phyloP scores from a whole-genome alignment of 78 protist species.

The Dictyostelium capitatum region DNA sequence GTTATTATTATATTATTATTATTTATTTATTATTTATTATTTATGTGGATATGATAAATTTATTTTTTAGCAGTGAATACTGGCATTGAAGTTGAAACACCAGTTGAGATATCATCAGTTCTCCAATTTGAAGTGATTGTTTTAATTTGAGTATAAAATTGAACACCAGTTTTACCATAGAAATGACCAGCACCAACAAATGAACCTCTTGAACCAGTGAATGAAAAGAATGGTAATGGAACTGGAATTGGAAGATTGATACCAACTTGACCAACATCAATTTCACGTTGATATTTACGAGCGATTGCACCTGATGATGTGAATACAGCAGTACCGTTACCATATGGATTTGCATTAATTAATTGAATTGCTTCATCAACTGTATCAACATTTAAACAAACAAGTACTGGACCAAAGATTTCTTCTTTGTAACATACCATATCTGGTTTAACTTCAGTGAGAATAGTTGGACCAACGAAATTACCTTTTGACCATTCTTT shows the following conservation, averaged over 20 bases:
- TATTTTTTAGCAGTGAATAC: constrained; percentile 8
- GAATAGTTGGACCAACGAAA: constrained; percentile 97
- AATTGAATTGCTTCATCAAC: constrained; percentile 97
- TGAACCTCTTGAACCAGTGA: constrained; percentile 96
- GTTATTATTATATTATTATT: too few species aligned
- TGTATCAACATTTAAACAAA: constrained; percentile 87
- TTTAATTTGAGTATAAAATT: constrained; percentile 95
- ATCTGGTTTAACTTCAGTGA: constrained; percentile 89
- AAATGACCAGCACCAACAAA: constrained; percentile 94
- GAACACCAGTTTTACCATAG: constrained; percentile 94
- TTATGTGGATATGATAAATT: too few species aligned
- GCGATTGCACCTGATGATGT: constrained; percentile 97
- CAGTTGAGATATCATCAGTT: constrained; percentile 81
- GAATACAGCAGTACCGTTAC: constrained; percentile 99
- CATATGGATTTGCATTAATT: constrained; percentile 97
- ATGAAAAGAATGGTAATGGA: constrained; percentile 98
- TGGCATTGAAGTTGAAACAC: constrained; percentile 83
- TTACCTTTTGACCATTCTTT: constrained; percentile 91
- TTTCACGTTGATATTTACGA: constrained; percentile 93
- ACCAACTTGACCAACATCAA: constrained; percentile 96
- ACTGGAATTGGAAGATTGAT: constrained; percentile 99
- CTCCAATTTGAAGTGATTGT: constrained; percentile 96
- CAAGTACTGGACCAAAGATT: constrained; percentile 98
- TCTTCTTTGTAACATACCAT: constrained; percentile 94
- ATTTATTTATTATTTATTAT: too few species aligned